Conservation (phyloP, 306 rosid species). For the Crotalaria pallida region DNA sequence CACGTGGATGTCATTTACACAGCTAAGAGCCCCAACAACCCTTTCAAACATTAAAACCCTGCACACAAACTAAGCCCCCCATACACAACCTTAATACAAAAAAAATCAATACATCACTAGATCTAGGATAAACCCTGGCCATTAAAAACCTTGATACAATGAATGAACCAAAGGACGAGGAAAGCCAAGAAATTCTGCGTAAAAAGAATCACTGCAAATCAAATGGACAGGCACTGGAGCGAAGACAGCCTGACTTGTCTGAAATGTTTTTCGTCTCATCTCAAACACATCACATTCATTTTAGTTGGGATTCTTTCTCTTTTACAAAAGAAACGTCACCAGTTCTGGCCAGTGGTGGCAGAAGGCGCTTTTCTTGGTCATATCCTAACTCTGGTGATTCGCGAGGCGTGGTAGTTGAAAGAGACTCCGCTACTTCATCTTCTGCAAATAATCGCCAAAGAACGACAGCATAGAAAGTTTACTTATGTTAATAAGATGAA, state of each 20-base stretch:
- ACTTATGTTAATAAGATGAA: constrained; percentile 8
- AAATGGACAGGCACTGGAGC: neutral
- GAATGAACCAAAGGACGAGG: neutral
- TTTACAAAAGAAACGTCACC: constrained; percentile 50
- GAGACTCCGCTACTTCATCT: constrained; percentile 54
- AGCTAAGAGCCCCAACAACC: neutral
- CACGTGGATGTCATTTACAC: neutral
- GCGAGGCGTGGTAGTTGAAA: constrained; percentile 39
- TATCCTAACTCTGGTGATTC: constrained; percentile 39
- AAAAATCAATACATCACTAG: neutral
- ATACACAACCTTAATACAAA: neutral
- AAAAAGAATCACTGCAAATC: neutral
- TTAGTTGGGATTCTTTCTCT: constrained; percentile 48
- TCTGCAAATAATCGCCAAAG: constrained; percentile 31
- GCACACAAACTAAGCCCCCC: neutral
- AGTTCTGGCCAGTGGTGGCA: constrained; percentile 39
- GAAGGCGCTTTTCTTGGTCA: constrained; percentile 54
- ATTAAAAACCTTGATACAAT: neutral
- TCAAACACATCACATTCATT: neutral
- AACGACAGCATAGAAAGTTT: neutral
- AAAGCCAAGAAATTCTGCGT: neutral
- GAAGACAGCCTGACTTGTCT: neutral
- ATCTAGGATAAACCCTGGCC: neutral
- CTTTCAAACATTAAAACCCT: neutral
- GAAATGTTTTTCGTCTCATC: constrained; percentile 4